Evolutionary conservation across 2,329 filamentous ascomycete genomes (phyloP), one percentile per base, ranked within the genome.

Genomic region (Colletotrichum sp.): DNA sequence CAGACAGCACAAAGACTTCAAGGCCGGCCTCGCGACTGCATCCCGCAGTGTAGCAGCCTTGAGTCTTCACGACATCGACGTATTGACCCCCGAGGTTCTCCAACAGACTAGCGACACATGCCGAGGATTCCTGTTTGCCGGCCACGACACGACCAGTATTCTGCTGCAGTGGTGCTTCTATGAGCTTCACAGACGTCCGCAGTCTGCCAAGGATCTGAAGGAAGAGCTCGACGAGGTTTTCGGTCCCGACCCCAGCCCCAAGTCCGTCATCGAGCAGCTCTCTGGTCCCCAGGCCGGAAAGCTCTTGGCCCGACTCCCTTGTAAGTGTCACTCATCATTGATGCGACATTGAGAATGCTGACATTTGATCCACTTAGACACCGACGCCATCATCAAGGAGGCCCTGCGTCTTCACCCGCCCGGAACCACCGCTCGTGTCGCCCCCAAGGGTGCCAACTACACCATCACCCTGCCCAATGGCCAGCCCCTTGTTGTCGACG

Each of bases 141-240:
- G 85, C 8, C 85, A 86, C 62, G 85, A 86, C 75, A 85, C 85
- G 4, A 85, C 85, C 1, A 82, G 81, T 61, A 84, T 82, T 73
- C 76, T 82, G 5, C 76, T 86, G 5, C 79, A 82, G 7, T 86
- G 83, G 82, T 77, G 79, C 3, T 81, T 84, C 21, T 86, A 86
- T 76, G 80, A 85, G 71, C 80, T 86, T 0, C 80, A 82, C 6
- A 79, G 79, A 4, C 79, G 80, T 0, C 83, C 85, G 0, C 64
- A 69, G 5, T 82, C 78, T 0, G 78, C 81, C 8, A 43, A 74
- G 13, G 78, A 79, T 1, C 71, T 87, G 3, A 79, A 81, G 6
- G 79, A 74, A 34, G 85, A 87, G 72, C 82, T 84, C 14, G 81
- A 86, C 74, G 73, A 77, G 36, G 59, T 86, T 10, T 82, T 86